phyloP scores from a whole-genome alignment of 2,329 filamentous ascomycete genomes.

The Xylaria sp. region DNA sequence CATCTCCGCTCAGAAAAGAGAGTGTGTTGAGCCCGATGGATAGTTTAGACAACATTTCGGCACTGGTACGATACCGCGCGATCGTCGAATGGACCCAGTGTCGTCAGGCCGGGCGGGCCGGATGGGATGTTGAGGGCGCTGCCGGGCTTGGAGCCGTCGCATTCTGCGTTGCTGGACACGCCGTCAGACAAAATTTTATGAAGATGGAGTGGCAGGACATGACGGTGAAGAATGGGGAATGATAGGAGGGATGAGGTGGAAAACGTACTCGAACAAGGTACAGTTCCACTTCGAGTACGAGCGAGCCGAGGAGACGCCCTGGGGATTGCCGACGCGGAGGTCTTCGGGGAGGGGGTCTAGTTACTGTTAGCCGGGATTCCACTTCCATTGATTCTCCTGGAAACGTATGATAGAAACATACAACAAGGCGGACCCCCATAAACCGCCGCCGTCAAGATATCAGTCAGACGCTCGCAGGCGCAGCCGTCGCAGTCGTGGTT shows the following conservation, averaged over 20 bases:
- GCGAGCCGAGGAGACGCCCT: constrained; percentile 26
- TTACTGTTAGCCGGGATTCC: background rate
- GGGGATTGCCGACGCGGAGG: constrained; percentile 23
- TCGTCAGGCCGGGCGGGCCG: constrained; percentile 15
- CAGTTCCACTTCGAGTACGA: constrained; percentile 27
- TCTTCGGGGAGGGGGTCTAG: constrained; percentile 23
- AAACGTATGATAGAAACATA: constrained; percentile 7
- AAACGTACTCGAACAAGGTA: constrained; percentile 24
- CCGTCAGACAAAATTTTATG: too few relatives aligned
- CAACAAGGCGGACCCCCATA: constrained; percentile 26
- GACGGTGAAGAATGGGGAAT: too few relatives aligned
- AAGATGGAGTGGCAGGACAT: too few relatives aligned
- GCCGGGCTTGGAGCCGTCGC: constrained; percentile 15
- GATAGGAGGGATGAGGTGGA: too few relatives aligned
- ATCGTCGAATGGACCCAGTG: constrained; percentile 22
- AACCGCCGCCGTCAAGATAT: constrained; percentile 14
- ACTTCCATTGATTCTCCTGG: background rate
- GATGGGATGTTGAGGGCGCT: constrained; percentile 20
- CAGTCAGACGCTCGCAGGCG: constrained; percentile 21
- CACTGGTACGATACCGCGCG: constrained; percentile 22
- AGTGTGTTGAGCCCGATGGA: too few relatives aligned
- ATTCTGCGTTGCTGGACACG: constrained; percentile 13
- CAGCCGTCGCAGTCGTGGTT: constrained; percentile 23
- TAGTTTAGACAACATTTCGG: background rate
- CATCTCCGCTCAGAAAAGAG: too few relatives aligned